Conservation (phyloP, 2,329 filamentous ascomycete species). For the Huntiella savannae region DNA sequence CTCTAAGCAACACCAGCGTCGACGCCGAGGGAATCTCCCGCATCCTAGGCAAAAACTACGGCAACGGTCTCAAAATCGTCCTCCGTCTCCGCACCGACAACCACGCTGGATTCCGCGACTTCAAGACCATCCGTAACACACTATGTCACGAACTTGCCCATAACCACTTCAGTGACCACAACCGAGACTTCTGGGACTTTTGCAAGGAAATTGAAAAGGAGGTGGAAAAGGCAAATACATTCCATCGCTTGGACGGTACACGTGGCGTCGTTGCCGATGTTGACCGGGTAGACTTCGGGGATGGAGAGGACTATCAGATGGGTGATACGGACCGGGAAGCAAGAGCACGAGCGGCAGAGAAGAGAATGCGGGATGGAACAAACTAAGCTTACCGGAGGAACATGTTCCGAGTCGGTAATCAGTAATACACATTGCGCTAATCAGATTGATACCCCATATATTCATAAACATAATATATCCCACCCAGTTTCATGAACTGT, state of each 20-base stretch:
- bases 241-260: constrained; percentile 40
- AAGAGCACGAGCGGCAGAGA: constrained; percentile 55
- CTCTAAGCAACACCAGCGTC: constrained; percentile 51
- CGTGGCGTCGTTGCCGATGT: constrained; percentile 29
- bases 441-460: too few species aligned
- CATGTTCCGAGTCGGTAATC: too few species aligned
- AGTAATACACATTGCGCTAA: too few species aligned
- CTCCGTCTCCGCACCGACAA: constrained; percentile 79
- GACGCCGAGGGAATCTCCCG: constrained; percentile 54
- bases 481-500: too few species aligned
- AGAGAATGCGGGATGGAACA: constrained; percentile 22
- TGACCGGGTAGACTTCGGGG: constrained; percentile 53
- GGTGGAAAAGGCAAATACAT: constrained; percentile 36
- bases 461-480: too few species aligned
- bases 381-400: background rate
- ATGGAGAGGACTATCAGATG: constrained; percentile 28
- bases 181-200: constrained; percentile 74
- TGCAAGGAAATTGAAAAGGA: constrained; percentile 75
- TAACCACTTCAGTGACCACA: constrained; percentile 72
- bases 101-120: constrained; percentile 84
- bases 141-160: constrained; percentile 91
- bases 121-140: constrained; percentile 76
- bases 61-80: constrained; percentile 78
- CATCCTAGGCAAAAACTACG: constrained; percentile 72
- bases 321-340: constrained; percentile 49